Conservation (phyloP, 108 stramenopile species). For the Cylindrotheca closterium region DNA sequence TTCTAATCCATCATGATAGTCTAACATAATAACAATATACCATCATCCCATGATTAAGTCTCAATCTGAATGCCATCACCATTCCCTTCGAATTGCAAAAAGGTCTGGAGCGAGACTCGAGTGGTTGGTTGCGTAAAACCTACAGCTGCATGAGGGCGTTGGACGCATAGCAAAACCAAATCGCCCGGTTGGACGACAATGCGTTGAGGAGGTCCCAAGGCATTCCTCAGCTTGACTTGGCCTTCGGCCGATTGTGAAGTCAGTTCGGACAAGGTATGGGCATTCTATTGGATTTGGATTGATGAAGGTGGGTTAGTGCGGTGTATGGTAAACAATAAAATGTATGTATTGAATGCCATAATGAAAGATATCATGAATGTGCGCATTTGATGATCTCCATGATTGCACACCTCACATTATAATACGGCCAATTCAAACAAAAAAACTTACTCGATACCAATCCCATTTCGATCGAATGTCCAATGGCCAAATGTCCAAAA, state of each 20-base stretch:
- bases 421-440: neutral
- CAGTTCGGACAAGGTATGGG: slow-evolving; percentile 61
- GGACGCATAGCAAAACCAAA: slow-evolving; percentile 78
- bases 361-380: neutral
- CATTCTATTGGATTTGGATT: slow-evolving; percentile 41
- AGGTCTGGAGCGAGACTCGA: slow-evolving; percentile 79
- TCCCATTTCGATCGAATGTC: slow-evolving; percentile 69
- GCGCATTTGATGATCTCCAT: neutral
- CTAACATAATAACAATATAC: no score
- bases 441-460: slow-evolving; percentile 66
- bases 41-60: no score
- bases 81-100: slow-evolving; percentile 63
- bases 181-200: slow-evolving; percentile 73
- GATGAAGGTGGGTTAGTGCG: neutral
- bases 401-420: no score
- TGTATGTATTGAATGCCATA: no score
- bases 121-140: slow-evolving; percentile 63
- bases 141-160: slow-evolving; percentile 83
- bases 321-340: neutral
- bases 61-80: slow-evolving; percentile 67
- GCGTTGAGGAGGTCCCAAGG: slow-evolving; percentile 53
- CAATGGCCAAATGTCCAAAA: slow-evolving; percentile 78
- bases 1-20: no score
- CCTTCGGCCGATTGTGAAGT: slow-evolving; percentile 74
- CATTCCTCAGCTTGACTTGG: slow-evolving; percentile 55